Percentiles rank a stretch among this genome's conserved stretches.
phyloP scores from a whole-genome alignment of 768 basidiomycete genomes.

The Terana coerulea region DNA sequence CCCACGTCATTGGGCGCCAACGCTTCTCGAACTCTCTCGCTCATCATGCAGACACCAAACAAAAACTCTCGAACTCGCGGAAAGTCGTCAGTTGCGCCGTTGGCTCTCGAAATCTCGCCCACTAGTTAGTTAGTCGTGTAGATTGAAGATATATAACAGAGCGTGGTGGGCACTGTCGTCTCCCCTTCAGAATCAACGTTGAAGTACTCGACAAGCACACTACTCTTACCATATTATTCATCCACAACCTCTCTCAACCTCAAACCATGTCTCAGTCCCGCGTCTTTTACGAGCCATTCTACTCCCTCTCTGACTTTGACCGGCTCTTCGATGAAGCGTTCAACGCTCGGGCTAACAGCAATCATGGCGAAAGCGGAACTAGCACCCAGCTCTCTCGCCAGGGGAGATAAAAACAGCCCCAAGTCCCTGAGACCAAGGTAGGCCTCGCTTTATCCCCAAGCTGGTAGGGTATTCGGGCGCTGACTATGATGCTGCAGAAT shows the following conservation, averaged over 20 bases:
- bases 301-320: conserved; percentile 36
- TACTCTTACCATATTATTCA: neutral
- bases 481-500: conserved; percentile 27
- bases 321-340: conserved; percentile 41
- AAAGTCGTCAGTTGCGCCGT: no score
- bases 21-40: neutral
- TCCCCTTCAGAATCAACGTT: no score
- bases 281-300: conserved; percentile 40
- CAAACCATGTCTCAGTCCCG: conserved; percentile 34
- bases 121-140: no score
- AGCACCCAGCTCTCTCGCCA: conserved; percentile 11
- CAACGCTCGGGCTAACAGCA: no score
- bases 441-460: neutral
- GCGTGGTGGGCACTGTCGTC: no score
- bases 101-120: no score
- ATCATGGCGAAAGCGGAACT: neutral
- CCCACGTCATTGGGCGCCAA: neutral
- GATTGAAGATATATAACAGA: no score
- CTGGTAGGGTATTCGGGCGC: no score
- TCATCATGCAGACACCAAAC: no score
- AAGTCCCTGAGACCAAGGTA: conserved; percentile 5
- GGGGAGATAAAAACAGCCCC: conserved; percentile 7
- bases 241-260: no score
- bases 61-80: neutral
- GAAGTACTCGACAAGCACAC: neutral